Base-by-base conservation (phyloP, 106 monocot genomes). In the Agapanthus africanus region DNA sequence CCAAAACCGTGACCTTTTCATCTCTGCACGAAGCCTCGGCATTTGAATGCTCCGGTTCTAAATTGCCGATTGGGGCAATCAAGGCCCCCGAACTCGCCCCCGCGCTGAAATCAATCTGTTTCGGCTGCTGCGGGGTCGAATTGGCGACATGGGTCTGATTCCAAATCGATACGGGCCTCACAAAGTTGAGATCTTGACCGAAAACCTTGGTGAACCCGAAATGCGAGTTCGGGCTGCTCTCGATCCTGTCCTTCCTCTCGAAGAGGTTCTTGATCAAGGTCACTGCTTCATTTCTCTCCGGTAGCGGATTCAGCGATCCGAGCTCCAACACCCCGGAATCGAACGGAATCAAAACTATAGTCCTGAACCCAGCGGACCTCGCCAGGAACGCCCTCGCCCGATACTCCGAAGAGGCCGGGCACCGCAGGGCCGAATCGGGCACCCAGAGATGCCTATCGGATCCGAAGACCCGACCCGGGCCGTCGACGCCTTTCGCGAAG, bases 381-480 rank as follows among this genome's bases (percentile, higher is more conserved):
- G 91, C 91, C 13, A 92, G 74, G 40, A 69, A 74, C 9, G 79
- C 75, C 8, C 91, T 65, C 18, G 78, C 72, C 65, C 85, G 81
- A 78, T 82, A 92, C 13, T 83, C 78, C 7, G 71, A 54, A 4
- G 77, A 27, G 13, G 52, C 10, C 19, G 44, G 56, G 9, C 27
- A 16, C 19, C 19, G 11, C 2, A 73, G 71, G 7, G 60, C 38
- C 7, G 73, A 23, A 13, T 82, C 84, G 1, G 78, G 27, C 60
- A 82, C 37, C 95, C 95, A 95, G 5, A 84, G 5, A 59, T 81
- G 91, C 66, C 82, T 86, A 14, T 84, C 68, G n/a, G 79, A 65
- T 7, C 32, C 59, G 1, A 91, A 56, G 2, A 67, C 83, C 41
- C 72, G 78, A 6, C 95, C 95, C 2, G 95, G 94, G 0, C 73